Evolutionary conservation across 352 stramenopile genomes (phyloP), one percentile per base, ranked within the genome.

Genomic region (Globisporangium alternatum): DNA sequence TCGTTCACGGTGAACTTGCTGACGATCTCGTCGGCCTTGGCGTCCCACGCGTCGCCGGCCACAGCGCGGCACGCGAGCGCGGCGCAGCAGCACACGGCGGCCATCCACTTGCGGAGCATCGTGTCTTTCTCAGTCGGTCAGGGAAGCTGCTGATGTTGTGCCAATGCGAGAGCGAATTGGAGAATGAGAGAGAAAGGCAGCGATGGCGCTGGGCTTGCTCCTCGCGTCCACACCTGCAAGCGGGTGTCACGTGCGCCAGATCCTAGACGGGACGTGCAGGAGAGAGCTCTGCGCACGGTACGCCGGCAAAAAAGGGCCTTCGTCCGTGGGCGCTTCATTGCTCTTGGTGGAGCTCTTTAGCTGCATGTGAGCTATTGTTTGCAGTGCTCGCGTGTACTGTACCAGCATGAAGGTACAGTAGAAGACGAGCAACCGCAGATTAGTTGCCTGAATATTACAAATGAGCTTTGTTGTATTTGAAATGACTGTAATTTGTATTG

Each of bases 1-100:
- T 84, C 78, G 25, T 90, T 78, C 22, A 85, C 68, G 35, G 64
- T 76, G 71, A 87, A 78, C 57, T 65, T 63, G 60, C 74, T 68
- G 37, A 91, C 71, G 58, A 93, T 90, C 31, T 69, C 67, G 45
- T 86, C 64, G 3, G 75, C 78, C 44, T 78, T 64, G 10, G 71
- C 63, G 35, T 84, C 80, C 57, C 64, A 66, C 58, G 66, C 65
- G 65, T 70, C 66, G 47, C 69, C 68, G 5, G 48, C 61, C 2
- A 76, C 59, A 21, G 52, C 33, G 35, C 66, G 62, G 9, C 70
- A 47, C 7, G 70, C 57, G 22, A 84, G 52, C 39, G 66, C 70
- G 37, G 68, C 63, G 56, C 69, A 63, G 64, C 75, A 71, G 2
- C 54, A 68, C 30, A 86, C 37, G 5, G 67, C 53, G 7, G 69